Percentiles rank a stretch among this genome's conserved stretches.
phyloP scores from a whole-genome alignment of 2,329 filamentous ascomycete genomes.

The Verticillium nubilum region DNA sequence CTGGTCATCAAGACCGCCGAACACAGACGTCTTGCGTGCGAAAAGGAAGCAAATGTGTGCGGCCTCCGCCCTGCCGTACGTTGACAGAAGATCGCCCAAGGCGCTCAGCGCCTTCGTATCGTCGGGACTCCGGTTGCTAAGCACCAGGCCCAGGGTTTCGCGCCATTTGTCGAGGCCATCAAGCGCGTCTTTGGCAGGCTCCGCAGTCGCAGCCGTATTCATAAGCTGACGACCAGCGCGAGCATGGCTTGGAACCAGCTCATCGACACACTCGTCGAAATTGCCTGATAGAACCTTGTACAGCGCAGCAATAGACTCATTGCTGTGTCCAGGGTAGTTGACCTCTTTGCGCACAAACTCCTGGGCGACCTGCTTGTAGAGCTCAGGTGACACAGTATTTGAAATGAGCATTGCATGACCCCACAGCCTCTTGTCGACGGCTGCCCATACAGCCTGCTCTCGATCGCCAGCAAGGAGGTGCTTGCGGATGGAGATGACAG shows the following conservation, averaged over 20 bases:
- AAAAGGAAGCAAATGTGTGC: conserved; percentile 94
- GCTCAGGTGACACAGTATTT: conserved; percentile 66
- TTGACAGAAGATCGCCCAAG: conserved; percentile 73
- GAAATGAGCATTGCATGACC: conserved; percentile 92
- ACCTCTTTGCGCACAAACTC: conserved; percentile 96
- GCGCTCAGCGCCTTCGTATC: conserved; percentile 74
- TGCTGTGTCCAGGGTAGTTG: conserved; percentile 71
- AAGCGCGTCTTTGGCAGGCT: conserved; percentile 63
- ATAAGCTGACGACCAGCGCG: conserved; percentile 89
- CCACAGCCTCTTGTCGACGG: conserved; percentile 91
- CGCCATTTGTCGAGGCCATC: conserved; percentile 91
- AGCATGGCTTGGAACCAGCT: conserved; percentile 88
- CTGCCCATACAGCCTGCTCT: conserved; percentile 88
- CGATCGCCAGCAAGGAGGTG: conserved; percentile 74
- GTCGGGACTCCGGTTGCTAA: conserved; percentile 80
- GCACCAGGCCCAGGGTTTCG: conserved; percentile 78
- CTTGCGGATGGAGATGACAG: conserved; percentile 67
- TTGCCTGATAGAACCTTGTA: conserved; percentile 95
- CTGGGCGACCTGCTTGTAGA: conserved; percentile 90
- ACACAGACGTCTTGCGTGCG: conserved; percentile 62
- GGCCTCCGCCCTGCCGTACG: conserved; percentile 85
- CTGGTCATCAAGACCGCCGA: conserved; percentile 79
- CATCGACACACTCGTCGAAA: conserved; percentile 88
- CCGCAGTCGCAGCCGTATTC: conserved; percentile 61
- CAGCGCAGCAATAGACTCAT: conserved; percentile 81